Evolutionary conservation across 768 basidiomycete genomes (phyloP).

Genomic region (Kwoniella sp.): DNA sequence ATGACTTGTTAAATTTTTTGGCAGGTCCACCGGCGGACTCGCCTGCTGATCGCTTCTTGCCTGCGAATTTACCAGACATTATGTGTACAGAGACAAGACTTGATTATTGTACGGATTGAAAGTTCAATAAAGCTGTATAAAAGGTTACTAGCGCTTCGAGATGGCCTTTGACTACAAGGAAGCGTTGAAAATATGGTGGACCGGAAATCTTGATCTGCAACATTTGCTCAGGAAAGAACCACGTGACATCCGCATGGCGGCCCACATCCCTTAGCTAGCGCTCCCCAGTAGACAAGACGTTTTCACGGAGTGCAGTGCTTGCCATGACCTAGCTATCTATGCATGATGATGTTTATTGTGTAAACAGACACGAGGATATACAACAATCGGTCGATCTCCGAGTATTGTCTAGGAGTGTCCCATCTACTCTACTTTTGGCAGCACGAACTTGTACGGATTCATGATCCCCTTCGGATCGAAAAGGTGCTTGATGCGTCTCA

Average conservation of each 20-base stretch:
- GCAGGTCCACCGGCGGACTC: neutral
- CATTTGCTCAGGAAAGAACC: neutral
- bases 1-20: conserved; percentile 2
- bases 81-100: neutral
- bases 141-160: too few relatives aligned
- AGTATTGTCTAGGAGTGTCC: too few relatives aligned
- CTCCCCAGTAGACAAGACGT: too few relatives aligned
- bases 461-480: conserved; percentile 91
- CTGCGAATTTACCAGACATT: neutral
- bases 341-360: too few relatives aligned
- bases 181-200: conserved; percentile 7
- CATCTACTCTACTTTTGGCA: neutral
- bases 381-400: too few relatives aligned
- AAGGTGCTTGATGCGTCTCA: conserved; percentile 83
- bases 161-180: too few relatives aligned
- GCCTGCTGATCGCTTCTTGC: conserved; percentile 8
- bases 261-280: too few relatives aligned
- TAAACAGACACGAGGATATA: too few relatives aligned
- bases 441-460: conserved; percentile 65
- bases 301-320: too few relatives aligned
- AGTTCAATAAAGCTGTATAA: too few relatives aligned
- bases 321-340: too few relatives aligned
- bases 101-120: too few relatives aligned
- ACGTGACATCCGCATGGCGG: neutral
- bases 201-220: conserved; percentile 7